Percentiles rank a stretch among this genome's conserved stretches.
phyloP scores from a whole-genome alignment of 306 rosid genomes.

The Cicer pinnatifidum region DNA sequence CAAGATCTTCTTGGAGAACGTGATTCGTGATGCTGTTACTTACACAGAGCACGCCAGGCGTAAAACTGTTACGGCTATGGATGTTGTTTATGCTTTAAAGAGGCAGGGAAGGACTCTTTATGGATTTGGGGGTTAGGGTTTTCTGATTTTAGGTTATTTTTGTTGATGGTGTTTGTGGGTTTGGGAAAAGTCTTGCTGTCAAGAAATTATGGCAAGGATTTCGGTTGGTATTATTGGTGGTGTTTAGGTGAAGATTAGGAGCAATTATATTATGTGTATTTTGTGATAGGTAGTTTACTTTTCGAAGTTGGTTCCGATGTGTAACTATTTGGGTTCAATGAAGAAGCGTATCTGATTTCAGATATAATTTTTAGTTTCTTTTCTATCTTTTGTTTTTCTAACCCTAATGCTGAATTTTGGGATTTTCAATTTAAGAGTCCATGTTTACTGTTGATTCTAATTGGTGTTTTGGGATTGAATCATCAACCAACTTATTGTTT shows the following conservation, averaged over 20 bases:
- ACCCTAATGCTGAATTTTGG: too few species aligned
- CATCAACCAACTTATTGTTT: too few species aligned
- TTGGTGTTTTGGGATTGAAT: too few species aligned
- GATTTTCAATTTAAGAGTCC: too few species aligned
- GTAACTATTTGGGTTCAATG: slow-evolving; percentile 19
- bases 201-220: slow-evolving; percentile 47
- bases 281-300: neutral
- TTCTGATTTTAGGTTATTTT: neutral
- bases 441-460: too few species aligned
- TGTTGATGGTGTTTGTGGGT: neutral
- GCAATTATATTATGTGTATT: neutral
- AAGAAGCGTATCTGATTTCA: neutral
- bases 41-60: slow-evolving; percentile 73
- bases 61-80: slow-evolving; percentile 79
- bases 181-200: slow-evolving; percentile 66
- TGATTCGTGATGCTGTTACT: slow-evolving; percentile 75
- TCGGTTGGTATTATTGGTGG: neutral
- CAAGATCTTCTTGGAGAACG: slow-evolving; percentile 74
- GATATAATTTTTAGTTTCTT: too few species aligned
- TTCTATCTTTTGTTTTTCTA: neutral
- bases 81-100: slow-evolving; percentile 69
- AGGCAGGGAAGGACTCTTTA: slow-evolving; percentile 79
- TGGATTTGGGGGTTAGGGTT: slow-evolving; percentile 73
- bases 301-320: neutral
- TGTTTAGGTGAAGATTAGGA: neutral